Evolutionary conservation across 2,329 filamentous ascomycete genomes (phyloP), one percentile per base, ranked within the genome.

Genomic region (Coniochaeta pulveracea): DNA sequence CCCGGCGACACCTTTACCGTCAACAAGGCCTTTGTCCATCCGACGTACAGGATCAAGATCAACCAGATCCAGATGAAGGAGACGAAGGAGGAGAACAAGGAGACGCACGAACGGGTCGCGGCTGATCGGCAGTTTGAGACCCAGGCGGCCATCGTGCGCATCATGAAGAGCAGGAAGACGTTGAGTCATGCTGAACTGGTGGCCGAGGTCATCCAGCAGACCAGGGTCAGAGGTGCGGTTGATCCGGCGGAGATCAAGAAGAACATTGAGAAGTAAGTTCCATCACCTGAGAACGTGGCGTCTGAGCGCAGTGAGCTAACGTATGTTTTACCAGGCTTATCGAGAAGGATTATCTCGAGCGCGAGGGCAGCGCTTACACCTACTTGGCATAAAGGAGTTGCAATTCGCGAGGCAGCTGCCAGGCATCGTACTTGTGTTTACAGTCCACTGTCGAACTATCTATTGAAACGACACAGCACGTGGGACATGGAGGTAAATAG

Each of bases 51-150:
- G 36, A 79, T 98, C 60, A 98, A 98, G 64, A 95, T 98, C 64
- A 98, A 96, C 60, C 89, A 95, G 58, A 91, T 98, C 46, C 91
- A 98, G 58, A 72, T 95, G 33, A 93, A 91, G 59, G 91, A 98
- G 60, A 96, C 91, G 1, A 83, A 82, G 47, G 82, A 89, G 50
- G 91, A 98, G 59, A 95, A 95, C 60, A 83, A 86, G 57, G 85
- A 82, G 47, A 96, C 88, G 2, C 86, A 96, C 56, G 81, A 94
- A 56, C 75, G 85, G 26, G 85, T 98, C 4, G 80, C 79, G 0
- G 81, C 83, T 34, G 91, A 98, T 51, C 68, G 91, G 33, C 85
- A 94, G 50, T 94, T 93, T 48, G 93, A 98, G 61, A 95, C 88
- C 0, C 91, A 98, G 56, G 91, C 91, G 1, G 89, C 91, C 1